phyloP scores from a whole-genome alignment of 805 yeast genomes.

The Yueomyces sp. region DNA sequence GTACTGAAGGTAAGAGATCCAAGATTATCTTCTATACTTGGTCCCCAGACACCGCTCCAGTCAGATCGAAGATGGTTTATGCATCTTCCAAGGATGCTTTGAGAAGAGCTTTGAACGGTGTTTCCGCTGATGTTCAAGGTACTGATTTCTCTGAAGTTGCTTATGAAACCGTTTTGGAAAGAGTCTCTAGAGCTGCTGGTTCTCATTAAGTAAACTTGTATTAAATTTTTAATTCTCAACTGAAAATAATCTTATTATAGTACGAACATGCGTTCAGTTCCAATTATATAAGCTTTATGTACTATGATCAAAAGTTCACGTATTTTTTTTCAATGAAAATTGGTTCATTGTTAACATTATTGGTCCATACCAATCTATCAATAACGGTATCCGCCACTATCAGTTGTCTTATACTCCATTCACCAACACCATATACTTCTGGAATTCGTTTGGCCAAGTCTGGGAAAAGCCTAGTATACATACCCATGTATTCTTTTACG shows the following conservation, averaged over 20 bases:
- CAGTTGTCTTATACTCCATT: slow-evolving; percentile 30
- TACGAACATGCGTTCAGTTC: too few relatives aligned
- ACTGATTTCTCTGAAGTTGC: slow-evolving; percentile 96
- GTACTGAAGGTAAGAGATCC: slow-evolving; percentile 89
- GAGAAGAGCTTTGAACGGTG: slow-evolving; percentile 94
- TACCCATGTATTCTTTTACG: slow-evolving; percentile 36
- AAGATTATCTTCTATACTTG: slow-evolving; percentile 65
- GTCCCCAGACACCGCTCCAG: slow-evolving; percentile 97
- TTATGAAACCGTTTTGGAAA: slow-evolving; percentile 83
- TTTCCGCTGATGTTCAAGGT: slow-evolving; percentile 91
- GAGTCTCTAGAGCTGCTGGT: slow-evolving; percentile 73
- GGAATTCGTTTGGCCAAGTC: slow-evolving; percentile 36
- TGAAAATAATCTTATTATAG: too few relatives aligned
- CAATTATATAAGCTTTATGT: too few relatives aligned
- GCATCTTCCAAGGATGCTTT: slow-evolving; percentile 97
- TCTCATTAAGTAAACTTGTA: slow-evolving; percentile 10
- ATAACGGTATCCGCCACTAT: slow-evolving; percentile 37
- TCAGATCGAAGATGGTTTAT: slow-evolving; percentile 93
- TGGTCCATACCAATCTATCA: slow-evolving; percentile 36
- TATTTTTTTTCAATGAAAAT: slow-evolving; percentile 18
- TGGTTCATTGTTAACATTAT: slow-evolving; percentile 25
- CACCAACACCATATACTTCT: slow-evolving; percentile 39
- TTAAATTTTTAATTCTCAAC: too few relatives aligned
- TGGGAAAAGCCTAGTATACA: slow-evolving; percentile 43
- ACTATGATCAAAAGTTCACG: too few relatives aligned